Conservation (phyloP, 2,329 filamentous ascomycete genomes). For the Calonectria hongkongensis region DNA sequence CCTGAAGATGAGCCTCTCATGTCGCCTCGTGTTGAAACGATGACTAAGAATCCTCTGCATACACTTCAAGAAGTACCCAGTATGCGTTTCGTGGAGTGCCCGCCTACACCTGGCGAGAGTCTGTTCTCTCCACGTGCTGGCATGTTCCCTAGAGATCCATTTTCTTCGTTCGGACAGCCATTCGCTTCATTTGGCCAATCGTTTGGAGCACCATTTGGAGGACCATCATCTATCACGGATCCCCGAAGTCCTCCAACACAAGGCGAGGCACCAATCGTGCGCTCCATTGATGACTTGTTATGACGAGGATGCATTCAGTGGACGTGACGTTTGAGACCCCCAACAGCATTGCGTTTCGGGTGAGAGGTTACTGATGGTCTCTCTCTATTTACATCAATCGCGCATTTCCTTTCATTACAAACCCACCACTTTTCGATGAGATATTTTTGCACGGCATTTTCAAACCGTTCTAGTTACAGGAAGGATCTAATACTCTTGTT, state of each 20-base stretch:
- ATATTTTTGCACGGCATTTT: constrained; percentile 45
- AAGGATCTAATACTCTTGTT: constrained; percentile 36
- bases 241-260: constrained; percentile 85
- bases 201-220: constrained; percentile 8
- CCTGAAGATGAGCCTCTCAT: constrained; percentile 74
- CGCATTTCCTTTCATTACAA: constrained; percentile 37
- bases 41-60: constrained; percentile 81
- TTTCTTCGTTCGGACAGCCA: constrained; percentile 67
- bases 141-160: constrained; percentile 73
- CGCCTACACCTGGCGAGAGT: constrained; percentile 70
- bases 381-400: constrained; percentile 15
- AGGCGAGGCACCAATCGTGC: constrained; percentile 83
- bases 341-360: background rate
- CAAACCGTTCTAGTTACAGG: constrained; percentile 47
- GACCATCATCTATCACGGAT: constrained; percentile 72
- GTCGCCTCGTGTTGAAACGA: constrained; percentile 83
- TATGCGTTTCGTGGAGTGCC: constrained; percentile 72
- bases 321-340: background rate
- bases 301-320: constrained; percentile 61
- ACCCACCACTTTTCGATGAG: constrained; percentile 43
- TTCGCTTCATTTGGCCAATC: background rate
- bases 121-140: constrained; percentile 72
- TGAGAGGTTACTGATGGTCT: background rate
- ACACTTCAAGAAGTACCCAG: constrained; percentile 65
- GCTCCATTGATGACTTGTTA: constrained; percentile 86